A percentile compares a stretch with the other conserved stretches of the same genome.
phyloP scores from a whole-genome alignment of 371 early-diverging fungal species.

The Apophysomyces ossiformis region DNA sequence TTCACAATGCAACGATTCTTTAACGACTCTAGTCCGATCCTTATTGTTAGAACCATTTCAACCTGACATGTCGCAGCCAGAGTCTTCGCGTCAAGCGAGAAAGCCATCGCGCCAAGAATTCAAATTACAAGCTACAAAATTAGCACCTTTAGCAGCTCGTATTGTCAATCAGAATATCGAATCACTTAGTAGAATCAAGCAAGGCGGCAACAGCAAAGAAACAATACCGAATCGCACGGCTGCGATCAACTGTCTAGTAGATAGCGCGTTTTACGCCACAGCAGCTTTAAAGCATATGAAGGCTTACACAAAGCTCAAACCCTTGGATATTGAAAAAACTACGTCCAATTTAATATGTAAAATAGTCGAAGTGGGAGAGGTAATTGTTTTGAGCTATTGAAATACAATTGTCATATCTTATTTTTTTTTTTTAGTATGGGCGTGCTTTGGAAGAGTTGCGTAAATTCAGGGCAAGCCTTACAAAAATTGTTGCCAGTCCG shows the following conservation, averaged over 20 bases:
- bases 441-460: slow-evolving; percentile 46
- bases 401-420: neutral
- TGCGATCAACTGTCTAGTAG: slow-evolving; percentile 41
- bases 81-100: neutral
- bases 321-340: slow-evolving; percentile 48
- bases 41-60: slow-evolving; percentile 45
- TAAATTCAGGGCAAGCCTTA: slow-evolving; percentile 31
- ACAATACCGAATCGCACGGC: slow-evolving; percentile 9
- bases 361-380: slow-evolving; percentile 51
- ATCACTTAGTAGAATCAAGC: slow-evolving; percentile 26
- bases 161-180: slow-evolving; percentile 49
- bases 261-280: slow-evolving; percentile 41
- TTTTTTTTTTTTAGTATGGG: slow-evolving; percentile 29
- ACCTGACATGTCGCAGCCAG: slow-evolving; percentile 23
- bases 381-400: slow-evolving; percentile 10
- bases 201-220: neutral
- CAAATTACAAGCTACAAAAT: slow-evolving; percentile 27
- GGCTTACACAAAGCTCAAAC: slow-evolving; percentile 32
- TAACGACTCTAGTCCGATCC: slow-evolving; percentile 24
- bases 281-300: slow-evolving; percentile 45
- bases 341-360: slow-evolving; percentile 49
- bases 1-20: slow-evolving; percentile 33
- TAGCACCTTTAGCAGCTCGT: slow-evolving; percentile 42
- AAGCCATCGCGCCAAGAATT: slow-evolving; percentile 33
- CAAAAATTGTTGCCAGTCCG: slow-evolving; percentile 1